Evolutionary conservation across 306 rosid genomes (phyloP), one percentile per base, ranked within the genome.

Genomic region (Begonia loranthoides): DNA sequence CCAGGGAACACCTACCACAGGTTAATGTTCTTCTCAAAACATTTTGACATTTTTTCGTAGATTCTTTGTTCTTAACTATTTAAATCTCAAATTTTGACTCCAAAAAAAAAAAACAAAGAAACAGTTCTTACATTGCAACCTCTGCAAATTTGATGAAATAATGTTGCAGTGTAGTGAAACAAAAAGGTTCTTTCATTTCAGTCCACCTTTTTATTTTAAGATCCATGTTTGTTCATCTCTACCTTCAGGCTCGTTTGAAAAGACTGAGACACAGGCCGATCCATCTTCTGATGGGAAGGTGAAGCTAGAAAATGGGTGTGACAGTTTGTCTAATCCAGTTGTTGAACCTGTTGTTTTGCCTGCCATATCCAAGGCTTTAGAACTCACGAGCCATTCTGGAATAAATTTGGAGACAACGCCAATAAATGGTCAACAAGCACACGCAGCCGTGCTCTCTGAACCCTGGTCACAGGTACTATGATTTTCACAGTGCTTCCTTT

Each of bases 1-100:
- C 41, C 90, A 85, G 60, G 84, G 73, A 64, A 82, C 90, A 61
- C 87, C 93, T 45, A 54, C 72, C 67, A 62, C 81, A 65, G 94
- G 95, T 85, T 81, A 51, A 66, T 45, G 59, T 66, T 50, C 65
- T 66, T 50, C 65, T 63, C 62, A 5, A 17, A 33, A 33, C 12
- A 47, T 46, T 14, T 58, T 49, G 45, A 41, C 45, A 41, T 19
- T 19, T 19, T 28, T 28, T 7, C 36, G 1, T 19, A 19, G 4
- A 28, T 4, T 28, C 36, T 28, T 28, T 28, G 36, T 28, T 28
- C 36, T 28, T 3, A 28, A 28, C 36, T 28, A 4, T 8, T 4
- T 28, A 28, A 28, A 28, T 28, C 36, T 28, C 36, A 28, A 28
- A 7, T 28, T 28, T 28, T 28, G 22, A 19, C 22, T 19, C n/a